These are phyloP conservation scores for Tetradesmus lagerheimii DNA, from an alignment of 139 green algal species.

Conservation along the genomic window DNA sequence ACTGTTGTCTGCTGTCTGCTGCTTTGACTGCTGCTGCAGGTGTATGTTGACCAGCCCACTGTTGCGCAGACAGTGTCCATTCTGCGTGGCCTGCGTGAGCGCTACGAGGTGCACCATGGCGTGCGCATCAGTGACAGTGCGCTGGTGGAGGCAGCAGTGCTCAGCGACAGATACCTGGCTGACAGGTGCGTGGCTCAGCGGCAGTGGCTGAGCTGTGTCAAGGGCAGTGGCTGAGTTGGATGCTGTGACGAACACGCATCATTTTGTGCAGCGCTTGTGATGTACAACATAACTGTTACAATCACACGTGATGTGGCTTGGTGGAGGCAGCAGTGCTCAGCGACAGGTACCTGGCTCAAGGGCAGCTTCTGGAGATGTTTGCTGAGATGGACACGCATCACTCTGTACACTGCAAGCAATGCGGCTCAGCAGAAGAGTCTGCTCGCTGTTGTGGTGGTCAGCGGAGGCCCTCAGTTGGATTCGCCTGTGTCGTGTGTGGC, in stretches of 20 bases:
- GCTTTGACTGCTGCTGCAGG: slow-evolving; percentile 68
- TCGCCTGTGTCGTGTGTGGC: too few species aligned
- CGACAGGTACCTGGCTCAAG: too few species aligned
- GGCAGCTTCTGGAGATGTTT: too few species aligned
- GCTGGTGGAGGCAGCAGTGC: slow-evolving; percentile 95
- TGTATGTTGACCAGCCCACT: slow-evolving; percentile 94
- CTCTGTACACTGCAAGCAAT: too few species aligned
- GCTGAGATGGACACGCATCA: too few species aligned
- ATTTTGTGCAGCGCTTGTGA: too few species aligned
- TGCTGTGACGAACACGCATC: too few species aligned
- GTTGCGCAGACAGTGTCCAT: slow-evolving; percentile 97
- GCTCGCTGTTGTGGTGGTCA: too few species aligned
- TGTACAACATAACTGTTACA: too few species aligned
- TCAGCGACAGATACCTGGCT: slow-evolving; percentile 93
- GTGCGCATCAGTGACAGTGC: slow-evolving; percentile 96
- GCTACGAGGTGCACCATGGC: slow-evolving; percentile 98
- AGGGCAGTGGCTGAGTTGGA: background rate
- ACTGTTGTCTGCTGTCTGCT: background rate
- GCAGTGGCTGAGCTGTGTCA: background rate
- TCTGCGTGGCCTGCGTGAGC: slow-evolving; percentile 94
- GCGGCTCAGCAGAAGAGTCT: too few species aligned
- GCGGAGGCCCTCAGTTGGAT: too few species aligned
- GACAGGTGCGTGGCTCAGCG: slow-evolving; percentile 40
- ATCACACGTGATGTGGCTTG: background rate
- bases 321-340: too few species aligned